Base-by-base conservation (phyloP, 108 stramenopile species). In the Hondaea fermentalgiana region DNA sequence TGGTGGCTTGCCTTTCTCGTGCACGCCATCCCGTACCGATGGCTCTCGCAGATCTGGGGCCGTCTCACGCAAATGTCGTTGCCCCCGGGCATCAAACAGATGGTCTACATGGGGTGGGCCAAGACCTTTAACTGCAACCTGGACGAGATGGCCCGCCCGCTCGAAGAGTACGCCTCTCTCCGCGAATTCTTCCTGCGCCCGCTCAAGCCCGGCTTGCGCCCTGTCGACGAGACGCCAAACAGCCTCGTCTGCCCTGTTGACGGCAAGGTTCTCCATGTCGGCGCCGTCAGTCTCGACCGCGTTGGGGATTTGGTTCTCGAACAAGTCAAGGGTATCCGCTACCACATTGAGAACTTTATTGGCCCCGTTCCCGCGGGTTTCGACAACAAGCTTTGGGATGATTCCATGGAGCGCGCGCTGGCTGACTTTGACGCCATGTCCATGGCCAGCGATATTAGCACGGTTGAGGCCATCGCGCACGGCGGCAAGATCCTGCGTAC, bases 71-170 rank as follows among this genome's bases (percentile, higher is more conserved):
- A 53, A 23, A 83, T 83, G 45, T 53, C 76, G 76, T 45, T 83
- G n/a, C 76, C 76, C n/a, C 19, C 25, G 45, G 76, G 49, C 5
- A 23, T 53, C 12, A 47, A 53, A 23, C 45, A 53, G 23, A 83
- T 83, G 45, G 49, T 83, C 25, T 83, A 83, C 51, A 12, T 47
- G 49, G 76, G 43, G 1, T 83, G 76, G 76, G 76, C 76, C 16
- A 53, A 83, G 12, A 53, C 76, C 1, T 83, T 83, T 83, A 47
- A 83, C 76, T 83, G 76, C 76, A 83, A 83, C 51, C 51, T 83
- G 19, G 76, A 83, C 49, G 76, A 83, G 51, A 83, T 83, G 76
- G 51, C 49, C 12, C 51, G 0, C 51, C 49, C 76, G 19, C 45
- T 83, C 25, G 76, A 83, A 23, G 76, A 83, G 51, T 83, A 83